These are phyloP conservation scores for Paraconiothyrium brasiliense DNA, from an alignment of 2,329 filamentous ascomycete genomes.

Conservation along the genomic window DNA sequence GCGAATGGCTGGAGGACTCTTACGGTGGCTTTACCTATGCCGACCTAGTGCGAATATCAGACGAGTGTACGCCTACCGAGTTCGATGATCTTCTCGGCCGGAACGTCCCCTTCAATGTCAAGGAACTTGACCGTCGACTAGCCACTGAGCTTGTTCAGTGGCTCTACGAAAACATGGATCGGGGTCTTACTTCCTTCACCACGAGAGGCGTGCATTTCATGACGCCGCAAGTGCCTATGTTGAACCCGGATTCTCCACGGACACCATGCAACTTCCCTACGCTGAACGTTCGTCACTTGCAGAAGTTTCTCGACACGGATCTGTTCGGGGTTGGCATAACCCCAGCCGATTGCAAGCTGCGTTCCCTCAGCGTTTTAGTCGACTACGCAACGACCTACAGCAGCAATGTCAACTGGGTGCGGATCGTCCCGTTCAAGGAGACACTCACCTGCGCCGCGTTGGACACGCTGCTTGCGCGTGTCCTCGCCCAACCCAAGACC, in stretches of 20 bases:
- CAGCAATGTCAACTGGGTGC: not conserved
- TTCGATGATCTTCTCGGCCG: not conserved
- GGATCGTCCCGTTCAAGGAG: not conserved
- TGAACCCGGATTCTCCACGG: fast-evolving
- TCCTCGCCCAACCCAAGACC: not conserved
- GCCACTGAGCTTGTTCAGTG: not conserved
- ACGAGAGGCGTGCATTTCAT: too few relatives aligned
- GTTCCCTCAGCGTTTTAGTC: not conserved
- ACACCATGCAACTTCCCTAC: not conserved
- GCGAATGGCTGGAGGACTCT: not conserved
- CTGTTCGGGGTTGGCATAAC: not conserved
- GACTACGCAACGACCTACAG: not conserved
- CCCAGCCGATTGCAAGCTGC: not conserved
- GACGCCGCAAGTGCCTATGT: too few relatives aligned
- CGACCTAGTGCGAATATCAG: not conserved
- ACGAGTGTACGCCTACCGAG: not conserved
- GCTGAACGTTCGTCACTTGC: not conserved
- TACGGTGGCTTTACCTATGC: not conserved
- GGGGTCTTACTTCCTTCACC: not conserved
- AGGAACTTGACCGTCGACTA: not conserved
- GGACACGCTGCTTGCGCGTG: not conserved
- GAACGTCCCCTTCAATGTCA: not conserved
- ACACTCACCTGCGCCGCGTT: not conserved
- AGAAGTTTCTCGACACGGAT: not conserved
- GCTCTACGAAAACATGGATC: not conserved